phyloP scores from a whole-genome alignment of 1,139 yeast genomes.

The Candida dubliniensis region DNA sequence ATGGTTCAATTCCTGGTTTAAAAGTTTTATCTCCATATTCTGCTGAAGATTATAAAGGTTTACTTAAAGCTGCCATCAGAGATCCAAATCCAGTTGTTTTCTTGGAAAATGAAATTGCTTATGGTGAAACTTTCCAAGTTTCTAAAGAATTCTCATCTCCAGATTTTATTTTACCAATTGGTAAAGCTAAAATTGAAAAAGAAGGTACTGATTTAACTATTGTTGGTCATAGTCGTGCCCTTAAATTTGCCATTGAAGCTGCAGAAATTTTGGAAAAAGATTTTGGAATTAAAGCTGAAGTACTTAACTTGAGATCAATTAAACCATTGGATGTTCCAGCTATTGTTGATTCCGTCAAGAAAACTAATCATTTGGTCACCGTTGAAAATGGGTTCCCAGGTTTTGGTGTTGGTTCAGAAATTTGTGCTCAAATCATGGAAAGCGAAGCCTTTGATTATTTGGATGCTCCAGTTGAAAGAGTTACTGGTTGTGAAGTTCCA shows the following conservation, averaged over 20 bases:
- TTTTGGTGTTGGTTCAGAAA: conserved; percentile 98
- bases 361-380: conserved; percentile 94
- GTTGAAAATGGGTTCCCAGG: conserved; percentile 99
- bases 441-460: conserved; percentile 97
- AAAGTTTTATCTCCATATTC: conserved; percentile 95
- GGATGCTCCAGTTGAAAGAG: conserved; percentile 98
- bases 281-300: conserved; percentile 89
- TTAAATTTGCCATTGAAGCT: conserved; percentile 81
- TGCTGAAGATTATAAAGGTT: conserved; percentile 95
- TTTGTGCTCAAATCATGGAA: conserved; percentile 97
- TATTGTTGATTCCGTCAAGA: conserved; percentile 84
- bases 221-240: conserved; percentile 90
- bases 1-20: conserved; percentile 96
- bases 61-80: conserved; percentile 92
- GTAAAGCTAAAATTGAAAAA: conserved; percentile 92
- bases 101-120: conserved; percentile 92
- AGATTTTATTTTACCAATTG: conserved; percentile 90
- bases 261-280: conserved; percentile 84
- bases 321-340: conserved; percentile 94
- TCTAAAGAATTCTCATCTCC: conserved; percentile 86
- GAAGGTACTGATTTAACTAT: conserved; percentile 89
- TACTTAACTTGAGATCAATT: conserved; percentile 91
- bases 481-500: conserved; percentile 99
- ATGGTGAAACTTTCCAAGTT: conserved; percentile 89
- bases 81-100: conserved; percentile 98